Conservation (phyloP, 208 protist genomes). For the Borovskyia barvae region DNA sequence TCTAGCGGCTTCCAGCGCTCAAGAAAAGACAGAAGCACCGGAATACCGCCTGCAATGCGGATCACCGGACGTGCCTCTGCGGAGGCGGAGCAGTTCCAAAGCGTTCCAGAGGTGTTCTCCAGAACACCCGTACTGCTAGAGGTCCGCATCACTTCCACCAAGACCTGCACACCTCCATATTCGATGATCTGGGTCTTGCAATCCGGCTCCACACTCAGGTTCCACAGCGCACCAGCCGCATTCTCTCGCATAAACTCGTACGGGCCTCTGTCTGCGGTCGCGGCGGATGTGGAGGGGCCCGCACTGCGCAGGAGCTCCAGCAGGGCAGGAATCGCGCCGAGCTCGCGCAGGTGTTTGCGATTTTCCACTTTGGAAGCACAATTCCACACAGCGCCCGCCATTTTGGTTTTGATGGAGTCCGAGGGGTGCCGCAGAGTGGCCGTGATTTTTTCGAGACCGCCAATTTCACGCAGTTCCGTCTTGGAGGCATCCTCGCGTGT, state of each 20-base stretch:
- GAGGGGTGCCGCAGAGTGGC: slow-evolving; percentile 87
- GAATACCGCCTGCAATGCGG: slow-evolving; percentile 80
- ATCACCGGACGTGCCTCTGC: slow-evolving; percentile 82
- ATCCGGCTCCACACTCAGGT: slow-evolving; percentile 89
- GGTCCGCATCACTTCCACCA: slow-evolving; percentile 70
- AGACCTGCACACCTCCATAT: slow-evolving; percentile 81
- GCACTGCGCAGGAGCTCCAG: slow-evolving; percentile 68
- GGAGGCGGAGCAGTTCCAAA: slow-evolving; percentile 92
- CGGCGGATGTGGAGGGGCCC: slow-evolving; percentile 16
- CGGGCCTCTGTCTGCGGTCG: slow-evolving; percentile 11
- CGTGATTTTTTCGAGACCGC: slow-evolving; percentile 90
- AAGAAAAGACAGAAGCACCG: slow-evolving; percentile 75
- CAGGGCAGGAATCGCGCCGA: slow-evolving; percentile 83
- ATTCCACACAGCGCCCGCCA: slow-evolving; percentile 93
- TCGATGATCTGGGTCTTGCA: slow-evolving; percentile 90
- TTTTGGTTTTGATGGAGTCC: slow-evolving; percentile 91
- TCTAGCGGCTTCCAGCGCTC: slow-evolving; percentile 36
- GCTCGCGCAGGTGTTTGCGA: slow-evolving; percentile 77
- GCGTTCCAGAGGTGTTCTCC: slow-evolving; percentile 89
- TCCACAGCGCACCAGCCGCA: slow-evolving; percentile 91
- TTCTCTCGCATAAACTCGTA: slow-evolving; percentile 91
- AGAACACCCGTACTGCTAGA: slow-evolving; percentile 73
- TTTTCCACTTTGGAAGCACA: slow-evolving; percentile 92
- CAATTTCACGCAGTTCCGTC: slow-evolving; percentile 78
- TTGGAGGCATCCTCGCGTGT: slow-evolving; percentile 91